Evolutionary conservation across 2,329 filamentous ascomycete genomes (phyloP).

Genomic region (Hymenoscyphus albidus): DNA sequence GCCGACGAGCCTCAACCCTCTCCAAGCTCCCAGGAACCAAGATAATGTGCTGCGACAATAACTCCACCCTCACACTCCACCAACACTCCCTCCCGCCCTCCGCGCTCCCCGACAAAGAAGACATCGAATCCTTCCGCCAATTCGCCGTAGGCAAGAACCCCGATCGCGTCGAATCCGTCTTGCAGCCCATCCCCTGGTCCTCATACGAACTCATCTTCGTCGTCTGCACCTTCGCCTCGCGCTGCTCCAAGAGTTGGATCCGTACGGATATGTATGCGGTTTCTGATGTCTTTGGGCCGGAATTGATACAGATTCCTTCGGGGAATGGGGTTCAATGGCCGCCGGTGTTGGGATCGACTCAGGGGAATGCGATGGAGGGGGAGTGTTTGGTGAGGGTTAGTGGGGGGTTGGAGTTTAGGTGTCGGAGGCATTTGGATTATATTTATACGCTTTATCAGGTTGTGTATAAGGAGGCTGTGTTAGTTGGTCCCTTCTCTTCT

Average conservation of each 20-base stretch:
- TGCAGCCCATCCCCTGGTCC: not conserved
- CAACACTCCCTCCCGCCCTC: not conserved
- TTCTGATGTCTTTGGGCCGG: not conserved
- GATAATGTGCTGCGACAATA: slow-evolving; percentile 5
- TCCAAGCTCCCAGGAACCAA: not conserved
- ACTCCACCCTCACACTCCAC: not conserved
- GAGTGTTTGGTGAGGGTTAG: no score
- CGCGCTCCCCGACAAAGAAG: no score
- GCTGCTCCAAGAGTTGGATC: not conserved
- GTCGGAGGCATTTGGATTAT: no score
- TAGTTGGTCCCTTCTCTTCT: no score
- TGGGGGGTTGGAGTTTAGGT: no score
- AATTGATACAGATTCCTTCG: slow-evolving; percentile 4
- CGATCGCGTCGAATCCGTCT: not conserved
- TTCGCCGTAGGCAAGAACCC: not conserved
- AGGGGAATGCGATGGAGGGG: no score
- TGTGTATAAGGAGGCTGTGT: no score
- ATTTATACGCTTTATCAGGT: no score
- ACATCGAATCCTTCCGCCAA: not conserved
- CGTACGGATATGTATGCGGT: not conserved
- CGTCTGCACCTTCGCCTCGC: not conserved
- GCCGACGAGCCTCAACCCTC: no score
- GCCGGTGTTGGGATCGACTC: no score
- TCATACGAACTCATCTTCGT: slow-evolving; percentile 1
- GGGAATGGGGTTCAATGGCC: no score